These are phyloP conservation scores for Papiliotrema nemorosa DNA, from an alignment of 1,284 basidiomycete genomes.

Conservation along the genomic window DNA sequence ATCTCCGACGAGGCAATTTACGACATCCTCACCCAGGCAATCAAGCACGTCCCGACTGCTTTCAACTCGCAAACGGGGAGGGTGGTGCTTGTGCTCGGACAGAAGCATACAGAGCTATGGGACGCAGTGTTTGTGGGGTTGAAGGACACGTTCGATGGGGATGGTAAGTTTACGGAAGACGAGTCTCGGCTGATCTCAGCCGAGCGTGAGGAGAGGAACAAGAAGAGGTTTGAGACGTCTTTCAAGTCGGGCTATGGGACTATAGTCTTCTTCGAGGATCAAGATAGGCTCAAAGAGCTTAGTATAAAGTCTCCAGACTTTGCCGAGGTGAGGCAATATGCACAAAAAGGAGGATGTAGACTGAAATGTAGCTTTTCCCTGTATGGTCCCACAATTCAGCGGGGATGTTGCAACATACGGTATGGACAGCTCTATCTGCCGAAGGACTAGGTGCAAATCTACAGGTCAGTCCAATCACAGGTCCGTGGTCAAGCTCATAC, in stretches of 20 bases:
- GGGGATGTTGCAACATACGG: constrained; percentile 43
- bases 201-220: neutral
- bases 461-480: constrained; percentile 9
- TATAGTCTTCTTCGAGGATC: neutral
- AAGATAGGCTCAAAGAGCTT: neutral
- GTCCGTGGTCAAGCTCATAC: neutral
- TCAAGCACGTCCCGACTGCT: neutral
- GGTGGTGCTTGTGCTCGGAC: neutral
- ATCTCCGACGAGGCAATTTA: neutral
- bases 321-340: neutral
- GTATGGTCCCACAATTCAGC: constrained; percentile 6
- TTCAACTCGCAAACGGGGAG: neutral
- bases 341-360: neutral
- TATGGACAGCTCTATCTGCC: constrained; percentile 46
- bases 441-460: constrained; percentile 49
- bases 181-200: neutral
- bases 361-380: neutral
- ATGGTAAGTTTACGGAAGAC: too few species aligned
- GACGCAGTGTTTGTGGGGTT: neutral
- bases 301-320: neutral
- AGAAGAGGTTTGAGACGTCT: neutral
- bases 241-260: neutral
- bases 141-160: neutral
- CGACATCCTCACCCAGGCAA: neutral
- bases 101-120: neutral